Percentiles rank a stretch among this genome's conserved stretches.
These are phyloP conservation scores for Malus orientalis DNA, from an alignment of 306 rosid genomes.

Conservation along the genomic window DNA sequence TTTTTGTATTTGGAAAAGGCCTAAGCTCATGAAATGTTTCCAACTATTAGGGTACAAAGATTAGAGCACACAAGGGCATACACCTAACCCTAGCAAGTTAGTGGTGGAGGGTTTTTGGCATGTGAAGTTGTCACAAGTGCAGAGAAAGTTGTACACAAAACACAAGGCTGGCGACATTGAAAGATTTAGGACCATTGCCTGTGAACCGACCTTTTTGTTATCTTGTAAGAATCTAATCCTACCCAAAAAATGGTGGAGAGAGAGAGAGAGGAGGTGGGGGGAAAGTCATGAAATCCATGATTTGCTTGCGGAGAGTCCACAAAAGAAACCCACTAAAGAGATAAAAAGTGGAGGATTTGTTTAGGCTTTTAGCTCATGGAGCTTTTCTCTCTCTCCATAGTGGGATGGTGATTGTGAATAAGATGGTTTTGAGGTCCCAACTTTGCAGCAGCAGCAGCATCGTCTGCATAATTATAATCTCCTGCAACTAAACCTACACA, in stretches of 20 bases:
- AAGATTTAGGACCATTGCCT: slow-evolving; percentile 34
- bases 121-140: slow-evolving; percentile 43
- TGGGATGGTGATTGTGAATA: slow-evolving; percentile 21
- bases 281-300: slow-evolving; percentile 35
- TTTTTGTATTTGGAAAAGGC: background rate
- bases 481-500: slow-evolving; percentile 8
- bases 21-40: slow-evolving; percentile 17
- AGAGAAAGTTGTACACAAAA: slow-evolving; percentile 9
- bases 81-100: background rate
- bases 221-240: slow-evolving; percentile 40
- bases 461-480: slow-evolving; percentile 32
- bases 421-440: slow-evolving; percentile 23
- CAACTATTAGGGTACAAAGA: background rate
- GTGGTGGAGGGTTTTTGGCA: slow-evolving; percentile 33
- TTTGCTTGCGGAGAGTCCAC: slow-evolving; percentile 36
- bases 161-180: slow-evolving; percentile 21
- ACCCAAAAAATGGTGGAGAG: slow-evolving; percentile 17
- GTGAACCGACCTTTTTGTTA: slow-evolving; percentile 39
- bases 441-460: background rate
- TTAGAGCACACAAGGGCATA: background rate
- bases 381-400: slow-evolving; percentile 3
- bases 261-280: background rate
- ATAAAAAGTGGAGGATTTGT: slow-evolving; percentile 22
- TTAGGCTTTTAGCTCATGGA: slow-evolving; percentile 11
- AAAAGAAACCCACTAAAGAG: slow-evolving; percentile 28